Evolutionary conservation across 148 eudicot genomes (phyloP).

Genomic region (Arctostaphylos glauca): DNA sequence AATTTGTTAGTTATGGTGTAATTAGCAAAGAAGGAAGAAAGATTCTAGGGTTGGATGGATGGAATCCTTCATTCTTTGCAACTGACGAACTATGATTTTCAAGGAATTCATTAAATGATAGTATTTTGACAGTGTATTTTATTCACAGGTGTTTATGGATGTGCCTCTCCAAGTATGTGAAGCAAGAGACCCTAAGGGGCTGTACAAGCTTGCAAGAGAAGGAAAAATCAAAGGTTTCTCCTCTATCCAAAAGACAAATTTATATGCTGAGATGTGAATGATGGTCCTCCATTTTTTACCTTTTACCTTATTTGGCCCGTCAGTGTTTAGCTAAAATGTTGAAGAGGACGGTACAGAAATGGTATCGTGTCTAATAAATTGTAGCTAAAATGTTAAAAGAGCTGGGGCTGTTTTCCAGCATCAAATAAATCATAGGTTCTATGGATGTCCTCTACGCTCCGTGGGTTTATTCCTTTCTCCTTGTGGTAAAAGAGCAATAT

Average conservation of each 20-base stretch:
- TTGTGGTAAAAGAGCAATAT: neutral
- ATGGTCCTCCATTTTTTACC: neutral
- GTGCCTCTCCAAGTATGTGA: conserved; percentile 86
- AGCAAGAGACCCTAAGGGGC: conserved; percentile 94
- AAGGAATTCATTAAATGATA: neutral
- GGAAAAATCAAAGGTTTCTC: conserved; percentile 83
- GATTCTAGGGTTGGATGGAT: neutral
- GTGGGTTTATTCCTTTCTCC: neutral
- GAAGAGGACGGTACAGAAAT: neutral
- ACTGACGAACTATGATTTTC: neutral
- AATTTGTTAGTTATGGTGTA: neutral
- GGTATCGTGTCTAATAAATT: neutral
- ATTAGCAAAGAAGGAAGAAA: neutral
- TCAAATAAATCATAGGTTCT: neutral
- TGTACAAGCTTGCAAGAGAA: conserved; percentile 92
- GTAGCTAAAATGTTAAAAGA: neutral
- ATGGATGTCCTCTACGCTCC: neutral
- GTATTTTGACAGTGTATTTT: conserved; percentile 5
- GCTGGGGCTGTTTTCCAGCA: neutral
- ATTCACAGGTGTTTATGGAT: conserved; percentile 87
- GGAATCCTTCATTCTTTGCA: conserved; percentile 12
- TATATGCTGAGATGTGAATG: neutral
- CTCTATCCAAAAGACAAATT: neutral
- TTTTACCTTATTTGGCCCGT: neutral
- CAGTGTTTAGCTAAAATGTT: neutral